Evolutionary conservation across 257 asterid genomes (phyloP).

Genomic region (Nicotiana paniculata): DNA sequence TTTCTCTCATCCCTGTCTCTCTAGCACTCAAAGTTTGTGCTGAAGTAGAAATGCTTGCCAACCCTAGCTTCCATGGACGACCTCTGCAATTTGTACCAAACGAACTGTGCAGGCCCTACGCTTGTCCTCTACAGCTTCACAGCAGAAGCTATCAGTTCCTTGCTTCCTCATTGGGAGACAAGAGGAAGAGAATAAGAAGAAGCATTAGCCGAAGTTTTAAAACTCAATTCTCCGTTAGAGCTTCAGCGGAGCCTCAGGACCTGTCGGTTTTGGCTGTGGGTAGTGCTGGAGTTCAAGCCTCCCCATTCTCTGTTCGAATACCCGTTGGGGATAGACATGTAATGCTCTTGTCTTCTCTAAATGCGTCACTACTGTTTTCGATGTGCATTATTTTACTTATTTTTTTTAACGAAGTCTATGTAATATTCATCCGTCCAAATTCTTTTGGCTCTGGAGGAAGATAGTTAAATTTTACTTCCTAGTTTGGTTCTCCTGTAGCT

Average conservation of each 20-base stretch:
- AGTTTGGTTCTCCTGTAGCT: background rate
- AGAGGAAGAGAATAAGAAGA: background rate
- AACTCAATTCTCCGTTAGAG: background rate
- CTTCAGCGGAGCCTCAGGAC: background rate
- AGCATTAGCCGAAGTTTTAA: background rate
- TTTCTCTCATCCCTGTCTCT: background rate
- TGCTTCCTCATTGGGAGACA: background rate
- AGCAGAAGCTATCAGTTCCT: background rate
- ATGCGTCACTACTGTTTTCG: background rate
- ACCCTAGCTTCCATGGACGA: slow-evolving; percentile 18
- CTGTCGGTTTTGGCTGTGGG: background rate
- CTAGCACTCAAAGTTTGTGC: background rate
- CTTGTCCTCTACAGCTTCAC: background rate
- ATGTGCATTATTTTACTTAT: background rate
- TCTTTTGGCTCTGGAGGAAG: background rate
- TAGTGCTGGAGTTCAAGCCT: slow-evolving; percentile 21
- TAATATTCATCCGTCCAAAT: background rate
- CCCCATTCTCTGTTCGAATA: slow-evolving; percentile 61
- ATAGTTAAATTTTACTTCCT: background rate
- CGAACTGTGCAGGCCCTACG: background rate
- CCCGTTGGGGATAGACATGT: slow-evolving; percentile 81
- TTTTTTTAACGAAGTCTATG: background rate
- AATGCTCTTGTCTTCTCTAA: background rate
- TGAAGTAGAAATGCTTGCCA: slow-evolving; percentile 9
- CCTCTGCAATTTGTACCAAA: slow-evolving; percentile 9